These are phyloP conservation scores for Bolboschoenus planiculmis DNA, from an alignment of 176 grass and related monocot genomes.

Conservation along the genomic window DNA sequence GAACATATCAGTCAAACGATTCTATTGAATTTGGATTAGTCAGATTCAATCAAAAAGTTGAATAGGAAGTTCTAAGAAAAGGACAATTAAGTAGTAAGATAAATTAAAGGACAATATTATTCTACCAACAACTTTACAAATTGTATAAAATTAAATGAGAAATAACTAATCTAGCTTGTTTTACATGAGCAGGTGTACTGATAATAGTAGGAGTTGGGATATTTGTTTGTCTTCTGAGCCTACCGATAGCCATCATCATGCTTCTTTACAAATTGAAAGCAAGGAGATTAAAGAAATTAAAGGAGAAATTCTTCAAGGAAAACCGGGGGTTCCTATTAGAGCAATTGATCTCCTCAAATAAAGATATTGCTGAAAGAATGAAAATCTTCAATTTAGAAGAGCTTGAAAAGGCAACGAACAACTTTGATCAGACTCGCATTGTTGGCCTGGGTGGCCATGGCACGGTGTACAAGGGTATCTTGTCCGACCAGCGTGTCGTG, in stretches of 20 bases:
- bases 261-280: conserved; percentile 29
- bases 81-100: not conserved
- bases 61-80: not conserved
- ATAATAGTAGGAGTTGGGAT: conserved; percentile 30
- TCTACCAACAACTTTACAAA: not conserved
- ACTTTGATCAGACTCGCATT: conserved; percentile 33
- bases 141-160: not conserved
- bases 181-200: conserved; percentile 27
- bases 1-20: conserved; percentile 10
- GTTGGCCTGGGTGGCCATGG: conserved; percentile 43
- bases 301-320: conserved; percentile 41
- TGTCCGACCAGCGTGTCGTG: conserved; percentile 27
- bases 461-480: conserved; percentile 41
- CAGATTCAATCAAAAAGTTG: not conserved
- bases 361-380: conserved; percentile 42
- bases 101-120: not conserved
- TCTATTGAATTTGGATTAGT: conserved; percentile 7
- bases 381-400: conserved; percentile 35
- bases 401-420: conserved; percentile 44
- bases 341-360: conserved; percentile 29
- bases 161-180: not conserved
- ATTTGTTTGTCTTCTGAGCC: conserved; percentile 14
- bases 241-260: conserved; percentile 22
- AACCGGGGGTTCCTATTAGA: conserved; percentile 40
- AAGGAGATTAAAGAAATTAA: not conserved